Base-by-base conservation (phyloP, 2,329 filamentous ascomycete genomes). In the Cercospora berteroae region DNA sequence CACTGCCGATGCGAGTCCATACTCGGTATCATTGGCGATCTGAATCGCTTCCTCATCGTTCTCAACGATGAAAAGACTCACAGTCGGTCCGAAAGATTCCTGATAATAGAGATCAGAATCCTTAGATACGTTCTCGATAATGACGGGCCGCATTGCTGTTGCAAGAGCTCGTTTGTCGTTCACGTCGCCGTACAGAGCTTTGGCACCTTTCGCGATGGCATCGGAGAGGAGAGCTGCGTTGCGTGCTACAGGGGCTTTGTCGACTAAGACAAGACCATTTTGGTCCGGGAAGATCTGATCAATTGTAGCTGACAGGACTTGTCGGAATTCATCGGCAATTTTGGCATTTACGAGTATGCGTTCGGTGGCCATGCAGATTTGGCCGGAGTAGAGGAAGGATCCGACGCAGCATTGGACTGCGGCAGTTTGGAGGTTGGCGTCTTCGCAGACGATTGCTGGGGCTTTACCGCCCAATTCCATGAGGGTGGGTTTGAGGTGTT, bases 381-480 rank as follows among this genome's bases (percentile, higher is more conserved):
- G 92, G 0, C 92, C 92, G 5, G 70, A 67, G 77, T 94, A 86
- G 65, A 92, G 75, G 75, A 93, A 93, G 0, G 90, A 83, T 3
- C 91, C 92, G 1, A 90, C 76, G 0, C 87, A 87, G 72, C 89
- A 92, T 72, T 88, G 85, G 5, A 82, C 77, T 0, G 90, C 92
- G 0, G 92, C 92, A 29, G 86, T 83, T 29, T 89, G 84, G 36
- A 96, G 77, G 75, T 95, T 86, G 7, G 92, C 92, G 77, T 95
- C 92, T 59, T 91, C 88, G 77, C 90, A 87, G 0, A 96, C 88
- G 67, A 96, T 89, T 1, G 90, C 88, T 0, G 88, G 87, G 0
- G 90, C 89, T 78, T 96, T 96, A 48, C 92, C 92, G 3, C 93
- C 92, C 1, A 96, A 82, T 78, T 96, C 92, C 72, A 95, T 84